A percentile compares a stretch with the other conserved stretches of the same genome.
These are phyloP conservation scores for Rhizopogon roseolus DNA, from an alignment of 768 basidiomycete genomes.

Conservation along the genomic window DNA sequence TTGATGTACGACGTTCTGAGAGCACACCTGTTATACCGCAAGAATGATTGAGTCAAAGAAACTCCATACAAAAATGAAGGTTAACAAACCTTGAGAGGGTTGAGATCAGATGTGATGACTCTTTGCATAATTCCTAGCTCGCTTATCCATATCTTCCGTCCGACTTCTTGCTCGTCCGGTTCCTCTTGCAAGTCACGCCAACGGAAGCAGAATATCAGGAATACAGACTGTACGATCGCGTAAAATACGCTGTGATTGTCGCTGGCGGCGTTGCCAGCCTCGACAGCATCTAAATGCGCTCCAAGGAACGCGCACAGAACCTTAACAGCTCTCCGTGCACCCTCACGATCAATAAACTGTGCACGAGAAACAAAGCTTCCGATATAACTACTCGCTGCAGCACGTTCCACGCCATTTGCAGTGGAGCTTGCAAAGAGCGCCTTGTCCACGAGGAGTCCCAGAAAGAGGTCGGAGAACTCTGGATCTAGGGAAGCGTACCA, in stretches of 20 bases:
- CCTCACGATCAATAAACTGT: conserved; percentile 72
- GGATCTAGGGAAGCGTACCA: conserved; percentile 90
- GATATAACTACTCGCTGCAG: conserved; percentile 92
- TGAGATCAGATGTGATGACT: conserved; percentile 75
- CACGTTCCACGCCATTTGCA: conserved; percentile 61
- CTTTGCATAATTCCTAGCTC: conserved; percentile 76
- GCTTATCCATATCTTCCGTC: conserved; percentile 74
- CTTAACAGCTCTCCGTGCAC: conserved; percentile 65
- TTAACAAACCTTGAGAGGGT: conserved; percentile 74
- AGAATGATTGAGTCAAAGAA: neutral
- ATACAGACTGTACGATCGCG: conserved; percentile 86
- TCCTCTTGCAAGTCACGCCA: conserved; percentile 83
- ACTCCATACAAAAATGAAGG: neutral
- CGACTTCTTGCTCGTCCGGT: conserved; percentile 50
- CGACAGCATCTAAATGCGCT: conserved; percentile 64
- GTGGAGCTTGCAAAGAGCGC: conserved; percentile 55
- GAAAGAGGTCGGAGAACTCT: conserved; percentile 88
- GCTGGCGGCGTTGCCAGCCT: conserved; percentile 30
- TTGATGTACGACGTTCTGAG: conserved; percentile 83
- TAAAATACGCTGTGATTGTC: conserved; percentile 77
- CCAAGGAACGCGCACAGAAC: conserved; percentile 87
- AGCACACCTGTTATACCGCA: conserved; percentile 63
- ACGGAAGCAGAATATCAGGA: conserved; percentile 96
- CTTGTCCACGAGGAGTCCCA: conserved; percentile 89
- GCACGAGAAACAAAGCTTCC: conserved; percentile 91